Evolutionary conservation across 2,329 filamentous ascomycete species (phyloP), one percentile per base, ranked within the genome.

Genomic region (Gyromitra esculenta): DNA sequence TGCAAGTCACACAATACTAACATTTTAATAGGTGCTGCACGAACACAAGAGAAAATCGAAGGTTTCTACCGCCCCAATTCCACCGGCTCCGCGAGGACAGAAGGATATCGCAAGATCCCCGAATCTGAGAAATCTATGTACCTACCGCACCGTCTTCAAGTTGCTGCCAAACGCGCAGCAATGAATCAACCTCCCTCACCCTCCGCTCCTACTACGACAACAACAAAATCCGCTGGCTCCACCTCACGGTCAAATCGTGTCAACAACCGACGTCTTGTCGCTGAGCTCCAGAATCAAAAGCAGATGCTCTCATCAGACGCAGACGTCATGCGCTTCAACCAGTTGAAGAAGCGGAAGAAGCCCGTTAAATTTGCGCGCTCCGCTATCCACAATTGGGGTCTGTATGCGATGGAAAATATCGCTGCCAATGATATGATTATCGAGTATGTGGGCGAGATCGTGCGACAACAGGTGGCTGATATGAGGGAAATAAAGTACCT

Each of bases 291-390:
- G 82, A 93, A 96, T 59, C 94, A 97, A 83, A 97, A 97, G 86
- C 93, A 93, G 85, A 91, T 91, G 11, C 87, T 93, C 21, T 91
- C 91, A 68, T 89, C 89, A 78, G 87, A 87, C 15, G 94, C 97
- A 80, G 95, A 97, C 81, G 93, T 96, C 39, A 89, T 99, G 81
- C 92, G 95, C 75, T 99, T 99, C 88, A 99, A 99, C 84, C 96
- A 98, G 85, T 90, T 99, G 75, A 97, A 98, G 88, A 99, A 98
- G 85, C 92, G 96, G 77, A 99, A 98, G 89, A 99, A 99, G 87
- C 94, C 95, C 0, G 96, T 99, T 83, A 96, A 96, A 83, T 99
- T 99, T 84, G 96, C 95, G 73, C 90, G 96, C 57, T 99, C 96
- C 67, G 96, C 96, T 59, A 99, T 99, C 81, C 96, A 99, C 85